Conservation (phyloP, 2,329 filamentous ascomycete species). For the Exophiala dermatitidis region DNA sequence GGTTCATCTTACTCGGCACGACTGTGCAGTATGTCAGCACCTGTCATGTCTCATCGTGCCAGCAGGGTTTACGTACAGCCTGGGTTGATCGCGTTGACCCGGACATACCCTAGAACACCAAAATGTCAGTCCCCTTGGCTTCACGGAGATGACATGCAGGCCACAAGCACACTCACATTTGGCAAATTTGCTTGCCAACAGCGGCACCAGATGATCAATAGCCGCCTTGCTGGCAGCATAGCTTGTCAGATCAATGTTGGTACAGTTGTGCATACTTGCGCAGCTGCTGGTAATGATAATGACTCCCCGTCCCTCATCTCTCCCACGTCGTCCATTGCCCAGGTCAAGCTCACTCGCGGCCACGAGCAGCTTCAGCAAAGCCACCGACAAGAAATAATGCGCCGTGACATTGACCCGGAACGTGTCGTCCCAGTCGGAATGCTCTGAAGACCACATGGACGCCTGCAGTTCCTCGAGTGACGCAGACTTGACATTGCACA, state of each 20-base stretch:
- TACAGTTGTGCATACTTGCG: slow-evolving; percentile 48
- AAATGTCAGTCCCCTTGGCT: not conserved
- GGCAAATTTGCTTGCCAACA: slow-evolving; percentile 45
- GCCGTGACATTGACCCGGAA: slow-evolving; percentile 46
- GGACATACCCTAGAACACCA: slow-evolving; percentile 34
- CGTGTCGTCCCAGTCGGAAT: slow-evolving; percentile 41
- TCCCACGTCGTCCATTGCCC: slow-evolving; percentile 28
- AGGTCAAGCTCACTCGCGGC: slow-evolving; percentile 34
- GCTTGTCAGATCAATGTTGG: slow-evolving; percentile 48
- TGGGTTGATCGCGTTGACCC: slow-evolving; percentile 42
- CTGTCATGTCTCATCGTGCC: not conserved
- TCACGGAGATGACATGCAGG: not conserved
- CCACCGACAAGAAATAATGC: slow-evolving; percentile 46
- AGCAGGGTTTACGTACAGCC: slow-evolving; percentile 33
- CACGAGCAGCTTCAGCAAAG: slow-evolving; percentile 40
- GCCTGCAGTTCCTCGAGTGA: slow-evolving; percentile 39
- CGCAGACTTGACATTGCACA: slow-evolving; percentile 42
- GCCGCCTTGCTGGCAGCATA: slow-evolving; percentile 48
- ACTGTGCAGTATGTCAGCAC: slow-evolving; percentile 28
- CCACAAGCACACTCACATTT: slow-evolving; percentile 14
- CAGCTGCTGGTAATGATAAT: slow-evolving; percentile 47
- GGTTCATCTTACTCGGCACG: slow-evolving; percentile 42
- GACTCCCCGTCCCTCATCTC: slow-evolving; percentile 40
- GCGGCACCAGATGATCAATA: slow-evolving; percentile 45
- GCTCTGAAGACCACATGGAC: slow-evolving; percentile 43